Base-by-base conservation (phyloP, 1,284 basidiomycete species). In the Cryptococcus sp. region DNA sequence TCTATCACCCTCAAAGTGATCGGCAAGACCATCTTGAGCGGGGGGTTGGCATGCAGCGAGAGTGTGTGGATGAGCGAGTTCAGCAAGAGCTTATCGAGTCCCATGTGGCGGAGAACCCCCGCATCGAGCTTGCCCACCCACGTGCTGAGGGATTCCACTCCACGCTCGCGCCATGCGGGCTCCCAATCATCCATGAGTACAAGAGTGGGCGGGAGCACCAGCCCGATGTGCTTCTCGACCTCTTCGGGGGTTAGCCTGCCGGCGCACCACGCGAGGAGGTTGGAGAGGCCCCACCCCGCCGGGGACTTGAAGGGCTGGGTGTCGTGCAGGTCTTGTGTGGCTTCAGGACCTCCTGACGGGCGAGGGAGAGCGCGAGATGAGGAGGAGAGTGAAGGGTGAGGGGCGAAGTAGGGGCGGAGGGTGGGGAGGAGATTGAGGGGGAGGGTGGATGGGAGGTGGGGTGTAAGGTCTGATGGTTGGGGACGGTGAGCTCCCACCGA, bases 121-220 rank as follows among this genome's bases (percentile, higher is more conserved):
- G 56, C 15, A 28, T 48, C 42, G 16, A 75, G 24, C 16, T 60
- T 64, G 11, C 62, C 56, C 4, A 73, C 51, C 72, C 75, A 73
- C 7, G 33, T 46, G 2, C 57, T 48, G 12, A 77, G 63, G 3
- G 70, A 68, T 9, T 52, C 43, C 0, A 68, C 65, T 4, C 75
- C 77, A 28, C 59, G 53, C 4, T 60, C 60, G 1, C 77, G 68
- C 65, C 71, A 78, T 1, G 52, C 43, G 0, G 77, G 69, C 24
- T 77, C 73, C 63, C 68, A 78, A 53, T 78, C 77, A 59, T 78
- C 77, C 69, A 78, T 69, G 55, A 78, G 55, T 28, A 69, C 68
- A 24, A 78, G 50, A 0, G 74, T 76, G 1, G 77, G 75, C 5
- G 77, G 77, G 3, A 78, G 59, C 20, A 78, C 62, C 42, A 71